These are phyloP conservation scores for Melanogaster broomeanus DNA, from an alignment of 768 basidiomycete genomes.

Conservation along the genomic window DNA sequence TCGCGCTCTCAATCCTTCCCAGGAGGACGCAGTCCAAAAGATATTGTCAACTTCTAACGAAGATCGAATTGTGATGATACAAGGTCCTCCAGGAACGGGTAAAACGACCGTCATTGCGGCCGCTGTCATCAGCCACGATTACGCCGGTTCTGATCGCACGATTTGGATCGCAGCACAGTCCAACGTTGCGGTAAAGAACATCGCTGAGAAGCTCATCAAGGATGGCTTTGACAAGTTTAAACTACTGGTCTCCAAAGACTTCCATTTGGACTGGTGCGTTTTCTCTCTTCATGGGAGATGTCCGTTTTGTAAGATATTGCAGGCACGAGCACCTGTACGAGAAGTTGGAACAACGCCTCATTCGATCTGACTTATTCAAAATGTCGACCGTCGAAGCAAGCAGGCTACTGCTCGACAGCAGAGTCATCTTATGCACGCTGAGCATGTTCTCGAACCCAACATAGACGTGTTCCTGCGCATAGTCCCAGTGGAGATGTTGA, in stretches of 20 bases:
- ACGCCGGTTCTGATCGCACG: slow-evolving; percentile 5
- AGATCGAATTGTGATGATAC: slow-evolving; percentile 27
- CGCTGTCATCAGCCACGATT: slow-evolving; percentile 25
- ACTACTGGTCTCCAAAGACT: slow-evolving; percentile 47
- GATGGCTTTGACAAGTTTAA: slow-evolving; percentile 36
- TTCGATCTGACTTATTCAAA: slow-evolving; percentile 37
- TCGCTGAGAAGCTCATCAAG: slow-evolving; percentile 45
- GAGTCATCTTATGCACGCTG: slow-evolving; percentile 48
- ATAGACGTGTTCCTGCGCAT: slow-evolving; percentile 18
- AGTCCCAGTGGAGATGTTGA: slow-evolving; percentile 38
- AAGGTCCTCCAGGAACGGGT: slow-evolving; percentile 45
- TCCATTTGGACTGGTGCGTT: slow-evolving; percentile 47
- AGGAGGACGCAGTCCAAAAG: slow-evolving; percentile 27
- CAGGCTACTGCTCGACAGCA: slow-evolving; percentile 28
- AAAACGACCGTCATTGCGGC: slow-evolving; percentile 48
- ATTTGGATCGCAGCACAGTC: slow-evolving; percentile 50
- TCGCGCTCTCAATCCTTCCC: slow-evolving; percentile 27
- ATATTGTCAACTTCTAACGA: slow-evolving; percentile 26
- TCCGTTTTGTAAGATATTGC: background rate
- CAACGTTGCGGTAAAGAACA: slow-evolving; percentile 54
- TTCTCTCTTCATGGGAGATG: background rate
- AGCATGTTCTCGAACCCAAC: slow-evolving; percentile 42
- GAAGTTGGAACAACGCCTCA: slow-evolving; percentile 33
- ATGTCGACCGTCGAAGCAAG: slow-evolving; percentile 12
- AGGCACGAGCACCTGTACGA: slow-evolving; percentile 57